Evolutionary conservation across 441 rosid species (phyloP).

Genomic region (Hura crepitans): DNA sequence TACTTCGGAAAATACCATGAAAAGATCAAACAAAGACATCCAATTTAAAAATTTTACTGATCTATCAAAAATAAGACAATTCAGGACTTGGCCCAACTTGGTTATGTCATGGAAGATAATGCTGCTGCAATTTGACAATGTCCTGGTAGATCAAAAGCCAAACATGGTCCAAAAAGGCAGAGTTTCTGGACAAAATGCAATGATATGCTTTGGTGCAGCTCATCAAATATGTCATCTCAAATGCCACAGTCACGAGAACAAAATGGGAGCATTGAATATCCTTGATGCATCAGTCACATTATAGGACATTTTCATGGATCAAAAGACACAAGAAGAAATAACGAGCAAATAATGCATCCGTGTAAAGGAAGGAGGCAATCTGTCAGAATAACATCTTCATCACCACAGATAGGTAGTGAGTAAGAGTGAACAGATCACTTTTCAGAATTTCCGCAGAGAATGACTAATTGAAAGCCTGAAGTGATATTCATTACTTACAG

Average conservation of each 20-base stretch:
- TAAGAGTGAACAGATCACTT: background rate
- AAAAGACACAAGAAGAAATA: background rate
- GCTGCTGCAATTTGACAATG: background rate
- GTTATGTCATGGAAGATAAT: background rate
- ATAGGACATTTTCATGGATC: background rate
- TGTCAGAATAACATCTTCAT: background rate
- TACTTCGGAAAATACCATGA: background rate
- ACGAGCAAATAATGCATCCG: constrained; percentile 4
- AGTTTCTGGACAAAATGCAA: constrained; percentile 2
- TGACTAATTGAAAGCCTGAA: constrained; percentile 6
- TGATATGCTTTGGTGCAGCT: background rate
- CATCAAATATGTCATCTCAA: background rate
- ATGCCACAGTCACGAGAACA: background rate
- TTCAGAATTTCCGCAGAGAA: background rate
- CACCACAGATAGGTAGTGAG: background rate
- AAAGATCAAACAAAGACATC: background rate
- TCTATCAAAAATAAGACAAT: background rate
- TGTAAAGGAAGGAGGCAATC: background rate
- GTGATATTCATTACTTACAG: constrained; percentile 50
- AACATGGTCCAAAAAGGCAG: background rate
- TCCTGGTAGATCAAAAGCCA: constrained; percentile 1
- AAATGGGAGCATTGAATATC: background rate
- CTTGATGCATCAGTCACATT: background rate
- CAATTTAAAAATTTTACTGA: background rate
- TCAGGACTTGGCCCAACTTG: background rate